These are phyloP conservation scores for Pseudohyphozyma bogoriensis DNA, from an alignment of 768 basidiomycete genomes.

Conservation along the genomic window DNA sequence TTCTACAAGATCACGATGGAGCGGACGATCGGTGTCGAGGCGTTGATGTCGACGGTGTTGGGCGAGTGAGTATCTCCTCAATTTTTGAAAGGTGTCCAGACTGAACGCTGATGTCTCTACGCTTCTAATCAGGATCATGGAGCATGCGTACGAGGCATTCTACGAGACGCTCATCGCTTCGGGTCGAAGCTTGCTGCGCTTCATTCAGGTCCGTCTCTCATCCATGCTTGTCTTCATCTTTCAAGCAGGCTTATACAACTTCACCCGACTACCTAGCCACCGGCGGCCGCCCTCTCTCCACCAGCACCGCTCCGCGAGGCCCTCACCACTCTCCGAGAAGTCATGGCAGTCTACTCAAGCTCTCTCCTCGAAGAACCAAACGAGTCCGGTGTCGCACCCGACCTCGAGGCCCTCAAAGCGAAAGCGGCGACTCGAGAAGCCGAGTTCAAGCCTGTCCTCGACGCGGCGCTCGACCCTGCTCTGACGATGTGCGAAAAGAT, in stretches of 20 bases:
- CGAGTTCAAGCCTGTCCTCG: constrained; percentile 62
- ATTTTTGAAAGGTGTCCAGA: background rate
- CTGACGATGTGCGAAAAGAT: constrained; percentile 61
- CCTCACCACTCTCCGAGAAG: constrained; percentile 70
- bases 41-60: constrained; percentile 62
- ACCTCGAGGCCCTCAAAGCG: constrained; percentile 11
- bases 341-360: constrained; percentile 78
- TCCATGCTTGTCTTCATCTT: background rate
- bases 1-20: constrained; percentile 91
- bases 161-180: constrained; percentile 78
- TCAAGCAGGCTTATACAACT: constrained; percentile 38
- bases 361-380: constrained; percentile 70
- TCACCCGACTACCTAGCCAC: constrained; percentile 33
- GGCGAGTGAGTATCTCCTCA: constrained; percentile 58
- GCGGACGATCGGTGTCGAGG: constrained; percentile 76
- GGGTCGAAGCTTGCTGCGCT: constrained; percentile 51
- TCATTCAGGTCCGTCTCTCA: constrained; percentile 42
- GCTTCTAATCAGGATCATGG: constrained; percentile 83
- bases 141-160: constrained; percentile 70
- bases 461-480: constrained; percentile 75
- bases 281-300: constrained; percentile 59
- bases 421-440: constrained; percentile 35
- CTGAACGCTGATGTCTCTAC: background rate
- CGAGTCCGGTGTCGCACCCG: too few species aligned
- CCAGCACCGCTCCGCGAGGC: constrained; percentile 73